phyloP scores from a whole-genome alignment of 108 stramenopile genomes.

The Licmophora abbreviata region DNA sequence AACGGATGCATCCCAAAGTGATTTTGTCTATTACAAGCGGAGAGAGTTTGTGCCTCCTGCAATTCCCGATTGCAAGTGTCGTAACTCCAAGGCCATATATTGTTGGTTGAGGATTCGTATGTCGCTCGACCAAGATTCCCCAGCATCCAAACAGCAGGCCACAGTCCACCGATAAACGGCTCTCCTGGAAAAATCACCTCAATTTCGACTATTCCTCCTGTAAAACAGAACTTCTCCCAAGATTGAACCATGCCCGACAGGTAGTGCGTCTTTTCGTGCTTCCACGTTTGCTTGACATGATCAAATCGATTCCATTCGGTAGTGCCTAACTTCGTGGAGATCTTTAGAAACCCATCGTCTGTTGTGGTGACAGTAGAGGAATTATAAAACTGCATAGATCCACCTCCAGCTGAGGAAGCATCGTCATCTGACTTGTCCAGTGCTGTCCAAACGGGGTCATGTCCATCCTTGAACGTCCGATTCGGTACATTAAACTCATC shows the following conservation, averaged over 20 bases:
- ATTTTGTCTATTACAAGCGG: constrained; percentile 82
- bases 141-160: constrained; percentile 96
- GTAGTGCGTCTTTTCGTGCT: constrained; percentile 52
- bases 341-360: constrained; percentile 72
- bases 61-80: constrained; percentile 79
- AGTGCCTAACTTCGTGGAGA: constrained; percentile 46
- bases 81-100: constrained; percentile 87
- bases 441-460: constrained; percentile 92
- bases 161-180: constrained; percentile 77
- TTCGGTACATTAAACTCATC: constrained; percentile 83
- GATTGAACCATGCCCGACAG: constrained; percentile 86
- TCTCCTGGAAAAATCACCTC: constrained; percentile 89
- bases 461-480: constrained; percentile 87
- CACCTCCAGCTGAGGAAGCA: constrained; percentile 66
- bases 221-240: constrained; percentile 98
- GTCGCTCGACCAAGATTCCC: constrained; percentile 93
- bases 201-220: constrained; percentile 92
- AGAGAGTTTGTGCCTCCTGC: constrained; percentile 65
- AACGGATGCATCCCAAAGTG: constrained; percentile 85
- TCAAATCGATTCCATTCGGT: constrained; percentile 60
- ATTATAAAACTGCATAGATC: constrained; percentile 93
- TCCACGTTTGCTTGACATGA: constrained; percentile 54
- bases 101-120: constrained; percentile 80
- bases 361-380: constrained; percentile 69
- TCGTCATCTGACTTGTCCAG: constrained; percentile 53